Evolutionary conservation across 768 basidiomycete species (phyloP).

Genomic region (Amanita brunnescens): DNA sequence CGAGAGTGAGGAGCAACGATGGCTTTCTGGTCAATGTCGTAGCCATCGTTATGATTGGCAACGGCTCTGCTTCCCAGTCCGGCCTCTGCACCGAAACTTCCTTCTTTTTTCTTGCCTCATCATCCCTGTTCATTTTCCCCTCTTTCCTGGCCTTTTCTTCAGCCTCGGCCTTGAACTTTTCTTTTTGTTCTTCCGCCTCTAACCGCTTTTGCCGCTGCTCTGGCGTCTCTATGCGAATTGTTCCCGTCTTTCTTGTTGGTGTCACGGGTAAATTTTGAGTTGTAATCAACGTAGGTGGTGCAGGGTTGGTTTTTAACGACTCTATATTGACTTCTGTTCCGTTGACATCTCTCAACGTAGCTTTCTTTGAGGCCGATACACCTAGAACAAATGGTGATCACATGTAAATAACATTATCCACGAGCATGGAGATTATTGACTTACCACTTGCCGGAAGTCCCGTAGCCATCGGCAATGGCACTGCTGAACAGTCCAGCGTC

Average conservation of each 20-base stretch:
- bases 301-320: slow-evolving; percentile 37
- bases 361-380: slow-evolving; percentile 26
- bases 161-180: slow-evolving; percentile 16
- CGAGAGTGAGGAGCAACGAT: slow-evolving; percentile 68
- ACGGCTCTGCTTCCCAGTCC: slow-evolving; percentile 7
- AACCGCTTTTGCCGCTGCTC: slow-evolving; percentile 33
- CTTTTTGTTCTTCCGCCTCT: slow-evolving; percentile 23
- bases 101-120: slow-evolving; percentile 24
- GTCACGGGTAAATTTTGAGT: slow-evolving; percentile 31
- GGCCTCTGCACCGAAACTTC: slow-evolving; percentile 18
- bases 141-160: slow-evolving; percentile 11
- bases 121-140: slow-evolving; percentile 30
- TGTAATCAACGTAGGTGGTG: slow-evolving; percentile 29
- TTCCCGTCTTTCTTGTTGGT: slow-evolving; percentile 26
- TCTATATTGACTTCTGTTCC: slow-evolving; percentile 59
- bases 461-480: no score
- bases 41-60: slow-evolving; percentile 16
- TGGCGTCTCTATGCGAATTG: slow-evolving; percentile 58
- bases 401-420: no score
- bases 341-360: slow-evolving; percentile 54
- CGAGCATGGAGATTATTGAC: no score
- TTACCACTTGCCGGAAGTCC: no score
- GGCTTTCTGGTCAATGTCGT: slow-evolving; percentile 38
- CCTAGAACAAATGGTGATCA: slow-evolving; percentile 71
- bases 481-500: no score